These are phyloP conservation scores for Elaphomyces granulatus DNA, from an alignment of 495 filamentous ascomycete species.

Conservation along the genomic window DNA sequence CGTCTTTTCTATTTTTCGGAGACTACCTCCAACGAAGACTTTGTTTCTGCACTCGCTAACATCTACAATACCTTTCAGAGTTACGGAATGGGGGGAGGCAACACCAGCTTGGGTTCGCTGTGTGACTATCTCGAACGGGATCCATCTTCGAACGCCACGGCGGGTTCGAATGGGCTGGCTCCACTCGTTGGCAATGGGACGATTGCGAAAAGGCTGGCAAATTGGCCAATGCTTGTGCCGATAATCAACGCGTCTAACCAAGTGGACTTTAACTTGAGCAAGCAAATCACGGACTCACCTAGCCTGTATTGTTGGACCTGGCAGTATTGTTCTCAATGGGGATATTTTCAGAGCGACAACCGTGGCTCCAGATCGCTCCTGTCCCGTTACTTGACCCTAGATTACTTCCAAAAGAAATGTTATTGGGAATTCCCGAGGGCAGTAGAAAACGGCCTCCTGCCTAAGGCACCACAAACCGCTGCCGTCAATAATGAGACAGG, in stretches of 20 bases:
- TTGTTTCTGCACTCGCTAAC: constrained; percentile 28
- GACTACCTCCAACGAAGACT: constrained; percentile 36
- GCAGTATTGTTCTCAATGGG: constrained; percentile 49
- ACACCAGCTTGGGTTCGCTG: constrained; percentile 25
- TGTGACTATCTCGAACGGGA: constrained; percentile 35
- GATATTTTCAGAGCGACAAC: constrained; percentile 41
- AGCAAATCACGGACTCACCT: constrained; percentile 17
- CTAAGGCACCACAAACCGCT: constrained; percentile 22
- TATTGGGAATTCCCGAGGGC: constrained; percentile 39
- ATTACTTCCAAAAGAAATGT: constrained; percentile 36
- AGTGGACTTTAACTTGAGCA: constrained; percentile 19
- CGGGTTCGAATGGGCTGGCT: constrained; percentile 22
- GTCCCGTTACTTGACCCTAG: constrained; percentile 36
- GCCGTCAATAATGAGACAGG: constrained; percentile 32
- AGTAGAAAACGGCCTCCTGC: constrained; percentile 27
- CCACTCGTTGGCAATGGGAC: constrained; percentile 24
- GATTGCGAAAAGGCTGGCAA: constrained; percentile 31
- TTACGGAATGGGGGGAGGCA: constrained; percentile 32
- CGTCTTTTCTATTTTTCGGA: constrained; percentile 34
- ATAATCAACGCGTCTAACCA: constrained; percentile 21
- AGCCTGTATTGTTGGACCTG: constrained; percentile 39
- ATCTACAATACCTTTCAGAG: constrained; percentile 33
- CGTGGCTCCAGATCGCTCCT: constrained; percentile 22
- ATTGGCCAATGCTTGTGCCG: constrained; percentile 27
- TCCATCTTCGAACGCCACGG: constrained; percentile 1